phyloP scores from a whole-genome alignment of 306 rosid genomes.

The Inga oerstediana region DNA sequence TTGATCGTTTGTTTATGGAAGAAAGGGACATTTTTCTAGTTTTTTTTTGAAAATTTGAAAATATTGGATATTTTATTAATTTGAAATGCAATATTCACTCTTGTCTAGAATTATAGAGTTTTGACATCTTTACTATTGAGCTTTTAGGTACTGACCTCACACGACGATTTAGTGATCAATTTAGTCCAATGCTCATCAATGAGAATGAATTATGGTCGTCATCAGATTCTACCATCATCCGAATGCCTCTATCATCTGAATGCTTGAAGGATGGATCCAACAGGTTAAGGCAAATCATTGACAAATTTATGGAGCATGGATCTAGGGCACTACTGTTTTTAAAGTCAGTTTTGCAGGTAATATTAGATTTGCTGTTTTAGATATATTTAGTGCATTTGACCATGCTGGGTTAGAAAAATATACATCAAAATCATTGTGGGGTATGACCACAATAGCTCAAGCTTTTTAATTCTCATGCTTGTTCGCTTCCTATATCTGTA shows the following conservation, averaged over 20 bases:
- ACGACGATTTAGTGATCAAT: constrained; percentile 79
- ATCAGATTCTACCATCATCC: constrained; percentile 85
- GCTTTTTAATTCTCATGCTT: neutral
- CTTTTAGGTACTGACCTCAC: constrained; percentile 87
- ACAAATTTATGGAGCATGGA: constrained; percentile 71
- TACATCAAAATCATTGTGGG: neutral
- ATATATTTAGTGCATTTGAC: constrained; percentile 15
- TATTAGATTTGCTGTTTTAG: constrained; percentile 27
- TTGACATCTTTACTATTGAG: constrained; percentile 30
- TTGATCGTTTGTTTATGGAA: constrained; percentile 5
- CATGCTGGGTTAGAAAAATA: neutral
- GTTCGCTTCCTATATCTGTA: too few species aligned
- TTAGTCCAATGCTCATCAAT: constrained; percentile 82
- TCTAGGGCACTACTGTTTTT: constrained; percentile 82
- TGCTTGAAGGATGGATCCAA: constrained; percentile 66
- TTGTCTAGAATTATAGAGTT: constrained; percentile 5
- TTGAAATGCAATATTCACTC: constrained; percentile 22
- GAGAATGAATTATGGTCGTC: constrained; percentile 67
- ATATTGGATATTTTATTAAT: constrained; percentile 12
- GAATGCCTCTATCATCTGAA: constrained; percentile 86
- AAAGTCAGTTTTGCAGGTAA: constrained; percentile 93
- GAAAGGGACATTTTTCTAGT: constrained; percentile 10
- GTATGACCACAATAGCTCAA: neutral
- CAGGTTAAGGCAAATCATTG: constrained; percentile 68
- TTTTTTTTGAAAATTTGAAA: constrained; percentile 27